phyloP scores from a whole-genome alignment of 78 protist species.

The Corallochytrium limacisporum region DNA sequence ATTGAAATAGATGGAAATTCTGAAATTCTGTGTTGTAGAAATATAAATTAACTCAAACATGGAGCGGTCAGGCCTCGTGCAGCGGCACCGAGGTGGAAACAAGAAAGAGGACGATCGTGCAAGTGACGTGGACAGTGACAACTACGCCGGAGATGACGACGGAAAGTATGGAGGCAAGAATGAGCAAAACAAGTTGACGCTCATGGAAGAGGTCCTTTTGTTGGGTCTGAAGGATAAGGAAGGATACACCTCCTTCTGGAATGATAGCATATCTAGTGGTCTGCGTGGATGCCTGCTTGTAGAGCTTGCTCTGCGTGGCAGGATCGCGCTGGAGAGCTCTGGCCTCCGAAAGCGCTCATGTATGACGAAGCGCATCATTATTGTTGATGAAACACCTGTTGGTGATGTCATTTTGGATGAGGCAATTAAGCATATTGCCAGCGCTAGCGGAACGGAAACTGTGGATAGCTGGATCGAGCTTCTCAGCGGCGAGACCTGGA shows the following conservation, averaged over 20 bases:
- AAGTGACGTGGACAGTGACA: too few species aligned
- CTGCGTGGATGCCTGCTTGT: constrained; percentile 28
- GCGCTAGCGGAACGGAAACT: background rate
- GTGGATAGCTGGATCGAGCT: constrained; percentile 8
- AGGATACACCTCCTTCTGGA: constrained; percentile 32
- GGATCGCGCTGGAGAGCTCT: background rate
- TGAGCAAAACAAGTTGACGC: constrained; percentile 6
- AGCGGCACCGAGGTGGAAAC: too few species aligned
- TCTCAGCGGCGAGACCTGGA: constrained; percentile 21
- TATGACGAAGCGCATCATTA: background rate
- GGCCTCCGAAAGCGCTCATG: background rate
- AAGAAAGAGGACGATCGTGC: too few species aligned
- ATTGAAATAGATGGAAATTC: too few species aligned
- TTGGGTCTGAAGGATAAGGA: constrained; percentile 21
- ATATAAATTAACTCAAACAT: too few species aligned
- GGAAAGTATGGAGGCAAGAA: too few species aligned
- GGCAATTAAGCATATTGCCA: background rate
- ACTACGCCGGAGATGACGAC: too few species aligned
- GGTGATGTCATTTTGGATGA: constrained; percentile 27
- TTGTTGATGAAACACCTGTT: background rate
- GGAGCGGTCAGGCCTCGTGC: too few species aligned
- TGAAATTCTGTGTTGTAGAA: too few species aligned
- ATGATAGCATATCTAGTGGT: constrained; percentile 20
- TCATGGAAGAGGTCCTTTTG: constrained; percentile 20
- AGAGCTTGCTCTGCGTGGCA: constrained; percentile 13